Base-by-base conservation (phyloP, 2,329 filamentous ascomycete species). In the Huntiella omanensis region DNA sequence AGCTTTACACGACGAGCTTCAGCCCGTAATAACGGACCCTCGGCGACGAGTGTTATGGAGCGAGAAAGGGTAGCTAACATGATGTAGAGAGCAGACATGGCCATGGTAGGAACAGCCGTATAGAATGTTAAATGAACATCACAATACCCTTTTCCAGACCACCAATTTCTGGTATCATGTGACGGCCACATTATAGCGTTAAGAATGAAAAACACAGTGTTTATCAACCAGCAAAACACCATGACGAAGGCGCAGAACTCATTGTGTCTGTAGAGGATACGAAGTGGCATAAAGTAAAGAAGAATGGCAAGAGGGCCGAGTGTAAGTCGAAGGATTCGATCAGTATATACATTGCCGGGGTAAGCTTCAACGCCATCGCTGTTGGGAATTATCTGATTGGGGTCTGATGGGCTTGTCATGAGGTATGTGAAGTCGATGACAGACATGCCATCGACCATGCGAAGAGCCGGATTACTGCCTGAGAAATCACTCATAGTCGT, bases 241-340 rank as follows among this genome's bases (percentile, higher is more conserved):
- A 73, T 63, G 44, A 71, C 58, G 49, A 63, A 60, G 34, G 69
- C 71, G 2, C 69, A 65, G 48, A 75, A 64, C 55, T 76, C 72
- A 16, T 70, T 66, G 47, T 71, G 69, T 37, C 64, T 62, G 55
- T 61, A 62, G 33, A 77, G 64, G 0, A 72, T 59, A 3, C 62
- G 61, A 2, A 74, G 59, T 1, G 72, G 73, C 1, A 75, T 67
- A 53, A 67, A 61, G 46, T 65, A 70, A 40, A 66, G 54, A 8
- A 67, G 16, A 28, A 66, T 65, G 43, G 65, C 64, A 10, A 68
- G 1, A 38, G 67, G 51, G 13, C 64, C 64, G 13, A 75, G 55
- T 33, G 66, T 47, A 13, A 74, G 60, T n/a, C 72, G 64, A 45
- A 60, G 60, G 45, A 69, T 53, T 37, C 71, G 58, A 58, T 75